A percentile compares a stretch with the other conserved stretches of the same genome.
phyloP scores from a whole-genome alignment of 1,284 basidiomycete genomes.

The Sanghuangporus weigelae region DNA sequence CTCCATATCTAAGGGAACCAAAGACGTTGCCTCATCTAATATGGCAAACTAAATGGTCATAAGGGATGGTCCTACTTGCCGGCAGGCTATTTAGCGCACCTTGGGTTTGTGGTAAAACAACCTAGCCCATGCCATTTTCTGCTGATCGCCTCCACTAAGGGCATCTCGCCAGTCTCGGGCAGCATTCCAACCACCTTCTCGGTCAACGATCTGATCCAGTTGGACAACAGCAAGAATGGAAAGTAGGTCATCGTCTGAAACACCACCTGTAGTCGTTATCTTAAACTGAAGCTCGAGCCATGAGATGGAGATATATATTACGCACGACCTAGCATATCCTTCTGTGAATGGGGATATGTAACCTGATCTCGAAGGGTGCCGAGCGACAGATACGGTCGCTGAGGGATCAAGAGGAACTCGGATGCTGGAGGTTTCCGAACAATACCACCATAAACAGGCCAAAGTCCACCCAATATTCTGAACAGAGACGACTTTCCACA shows the following conservation, averaged over 20 bases:
- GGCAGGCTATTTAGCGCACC: constrained; percentile 34
- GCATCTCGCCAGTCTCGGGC: constrained; percentile 91
- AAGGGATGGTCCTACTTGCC: not conserved
- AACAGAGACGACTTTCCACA: constrained; percentile 91
- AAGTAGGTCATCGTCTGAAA: constrained; percentile 75
- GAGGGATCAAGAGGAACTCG: constrained; percentile 94
- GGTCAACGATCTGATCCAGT: constrained; percentile 84
- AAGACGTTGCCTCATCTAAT: constrained; percentile 92
- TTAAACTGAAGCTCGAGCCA: not conserved
- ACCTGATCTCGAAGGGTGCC: constrained; percentile 94
- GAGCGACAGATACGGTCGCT: constrained; percentile 89
- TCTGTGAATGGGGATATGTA: constrained; percentile 80
- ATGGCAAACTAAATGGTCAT: constrained; percentile 76
- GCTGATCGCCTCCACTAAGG: constrained; percentile 83
- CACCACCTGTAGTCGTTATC: constrained; percentile 42
- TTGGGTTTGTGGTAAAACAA: constrained; percentile 95
- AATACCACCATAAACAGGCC: constrained; percentile 92
- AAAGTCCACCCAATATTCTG: constrained; percentile 92
- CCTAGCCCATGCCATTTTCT: constrained; percentile 95
- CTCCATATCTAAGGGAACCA: constrained; percentile 92
- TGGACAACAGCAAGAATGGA: constrained; percentile 75
- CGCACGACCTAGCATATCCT: constrained; percentile 70
- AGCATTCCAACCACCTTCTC: constrained; percentile 95
- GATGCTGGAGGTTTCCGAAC: constrained; percentile 90
- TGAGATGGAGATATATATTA: constrained; percentile 19